Conservation (phyloP, 148 eudicot species). For the Chenopodium berlandieri region DNA sequence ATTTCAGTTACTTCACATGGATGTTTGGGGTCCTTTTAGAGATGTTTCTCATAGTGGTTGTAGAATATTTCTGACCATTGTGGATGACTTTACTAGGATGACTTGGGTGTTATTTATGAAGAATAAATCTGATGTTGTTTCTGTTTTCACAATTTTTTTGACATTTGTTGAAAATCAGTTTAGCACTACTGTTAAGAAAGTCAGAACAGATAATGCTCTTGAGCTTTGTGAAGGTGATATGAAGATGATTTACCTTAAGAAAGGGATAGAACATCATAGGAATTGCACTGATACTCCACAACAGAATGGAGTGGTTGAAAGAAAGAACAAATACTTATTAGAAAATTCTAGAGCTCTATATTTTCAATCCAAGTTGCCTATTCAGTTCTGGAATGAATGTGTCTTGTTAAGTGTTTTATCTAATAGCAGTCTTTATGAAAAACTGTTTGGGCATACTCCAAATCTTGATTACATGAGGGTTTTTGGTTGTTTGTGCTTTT, state of each 20-base stretch:
- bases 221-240: not conserved
- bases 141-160: not conserved
- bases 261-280: not conserved
- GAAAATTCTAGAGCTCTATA: not conserved
- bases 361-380: not conserved
- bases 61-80: not conserved
- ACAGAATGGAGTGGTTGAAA: not conserved
- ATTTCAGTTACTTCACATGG: not conserved
- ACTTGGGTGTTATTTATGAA: not conserved
- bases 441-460: not conserved
- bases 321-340: not conserved
- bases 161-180: not conserved
- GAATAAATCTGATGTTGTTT: not conserved
- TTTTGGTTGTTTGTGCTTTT: constrained; percentile 11
- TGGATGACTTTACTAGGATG: not conserved
- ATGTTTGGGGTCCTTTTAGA: not conserved
- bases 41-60: not conserved
- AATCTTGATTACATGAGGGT: not conserved
- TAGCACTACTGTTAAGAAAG: not conserved
- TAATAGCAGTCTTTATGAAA: not conserved
- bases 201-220: not conserved
- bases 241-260: not conserved
- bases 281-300: not conserved
- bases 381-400: not conserved
- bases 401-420: not conserved